A percentile compares a stretch with the other conserved stretches of the same genome.
Conservation (phyloP, 2,329 filamentous ascomycete species). For the Colletotrichum somersetense region DNA sequence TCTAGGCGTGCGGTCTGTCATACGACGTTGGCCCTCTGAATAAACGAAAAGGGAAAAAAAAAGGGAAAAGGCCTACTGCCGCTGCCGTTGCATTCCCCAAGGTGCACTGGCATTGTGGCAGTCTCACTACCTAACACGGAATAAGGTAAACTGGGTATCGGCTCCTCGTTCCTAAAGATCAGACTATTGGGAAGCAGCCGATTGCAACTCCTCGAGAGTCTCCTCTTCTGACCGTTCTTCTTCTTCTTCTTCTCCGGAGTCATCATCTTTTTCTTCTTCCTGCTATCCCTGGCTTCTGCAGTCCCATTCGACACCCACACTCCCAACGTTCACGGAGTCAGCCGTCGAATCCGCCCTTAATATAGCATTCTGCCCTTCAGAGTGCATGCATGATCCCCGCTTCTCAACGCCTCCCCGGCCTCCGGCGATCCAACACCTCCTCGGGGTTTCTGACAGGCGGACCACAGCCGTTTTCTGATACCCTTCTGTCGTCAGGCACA, state of each 20-base stretch:
- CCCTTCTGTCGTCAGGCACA: slow-evolving; percentile 20
- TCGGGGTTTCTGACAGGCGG: slow-evolving; percentile 12
- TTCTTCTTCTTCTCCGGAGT: neutral
- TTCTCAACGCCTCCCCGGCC: slow-evolving; percentile 19
- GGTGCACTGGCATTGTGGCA: neutral
- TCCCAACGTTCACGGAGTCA: slow-evolving; percentile 24
- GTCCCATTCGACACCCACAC: slow-evolving; percentile 23
- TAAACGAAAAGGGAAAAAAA: neutral
- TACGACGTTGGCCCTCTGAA: neutral
- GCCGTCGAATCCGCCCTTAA: slow-evolving; percentile 20
- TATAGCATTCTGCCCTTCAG: neutral
- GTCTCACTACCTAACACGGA: neutral
- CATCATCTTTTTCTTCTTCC: neutral
- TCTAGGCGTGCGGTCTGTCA: neutral
- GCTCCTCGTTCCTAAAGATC: neutral
- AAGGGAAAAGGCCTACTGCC: neutral
- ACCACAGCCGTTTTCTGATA: slow-evolving; percentile 17
- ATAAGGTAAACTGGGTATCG: neutral
- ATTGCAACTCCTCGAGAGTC: neutral
- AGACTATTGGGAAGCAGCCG: neutral
- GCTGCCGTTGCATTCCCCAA: neutral
- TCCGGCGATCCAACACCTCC: slow-evolving; percentile 30
- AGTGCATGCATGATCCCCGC: slow-evolving; percentile 36
- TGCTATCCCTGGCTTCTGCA: neutral
- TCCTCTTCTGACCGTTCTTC: neutral